These are phyloP conservation scores for Chlorella sp. DNA, from an alignment of 139 green algal genomes.

Conservation along the genomic window DNA sequence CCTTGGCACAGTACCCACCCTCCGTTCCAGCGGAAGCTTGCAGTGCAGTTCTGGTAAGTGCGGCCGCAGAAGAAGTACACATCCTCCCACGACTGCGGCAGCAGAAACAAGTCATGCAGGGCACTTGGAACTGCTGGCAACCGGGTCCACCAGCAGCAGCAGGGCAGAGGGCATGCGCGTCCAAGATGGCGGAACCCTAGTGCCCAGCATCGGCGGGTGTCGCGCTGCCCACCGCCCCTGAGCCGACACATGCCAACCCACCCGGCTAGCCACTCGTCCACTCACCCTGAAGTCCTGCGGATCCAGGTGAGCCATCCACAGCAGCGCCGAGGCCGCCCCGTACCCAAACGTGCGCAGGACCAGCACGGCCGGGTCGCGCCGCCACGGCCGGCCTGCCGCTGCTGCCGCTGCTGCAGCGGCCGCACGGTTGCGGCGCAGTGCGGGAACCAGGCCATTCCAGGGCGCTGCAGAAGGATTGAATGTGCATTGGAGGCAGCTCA, in stretches of 20 bases:
- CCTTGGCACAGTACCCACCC: neutral
- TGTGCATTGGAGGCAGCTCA: neutral
- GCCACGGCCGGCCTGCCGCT: neutral
- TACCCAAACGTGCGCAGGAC: conserved; percentile 1
- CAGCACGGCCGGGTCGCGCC: neutral
- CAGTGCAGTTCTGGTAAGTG: conserved; percentile 75
- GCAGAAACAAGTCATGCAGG: too few relatives aligned
- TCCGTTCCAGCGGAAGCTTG: conserved; percentile 77
- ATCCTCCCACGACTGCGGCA: conserved; percentile 33
- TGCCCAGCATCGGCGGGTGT: too few relatives aligned
- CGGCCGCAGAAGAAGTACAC: conserved; percentile 88
- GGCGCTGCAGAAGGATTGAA: neutral
- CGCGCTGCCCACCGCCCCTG: too few relatives aligned
- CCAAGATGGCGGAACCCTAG: too few relatives aligned
- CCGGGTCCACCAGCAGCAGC: too few relatives aligned
- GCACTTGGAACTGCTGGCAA: too few relatives aligned
- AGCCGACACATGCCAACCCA: too few relatives aligned
- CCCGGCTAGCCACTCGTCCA: too few relatives aligned
- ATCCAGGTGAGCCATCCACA: neutral
- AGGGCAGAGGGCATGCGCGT: too few relatives aligned
- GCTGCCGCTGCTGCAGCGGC: neutral
- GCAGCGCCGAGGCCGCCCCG: neutral
- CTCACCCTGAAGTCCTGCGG: conserved; percentile 8
- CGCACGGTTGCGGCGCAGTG: neutral
- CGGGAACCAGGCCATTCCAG: neutral